Conservation (phyloP, 139 green algal species). For the Zygnema circumcarinatum region DNA sequence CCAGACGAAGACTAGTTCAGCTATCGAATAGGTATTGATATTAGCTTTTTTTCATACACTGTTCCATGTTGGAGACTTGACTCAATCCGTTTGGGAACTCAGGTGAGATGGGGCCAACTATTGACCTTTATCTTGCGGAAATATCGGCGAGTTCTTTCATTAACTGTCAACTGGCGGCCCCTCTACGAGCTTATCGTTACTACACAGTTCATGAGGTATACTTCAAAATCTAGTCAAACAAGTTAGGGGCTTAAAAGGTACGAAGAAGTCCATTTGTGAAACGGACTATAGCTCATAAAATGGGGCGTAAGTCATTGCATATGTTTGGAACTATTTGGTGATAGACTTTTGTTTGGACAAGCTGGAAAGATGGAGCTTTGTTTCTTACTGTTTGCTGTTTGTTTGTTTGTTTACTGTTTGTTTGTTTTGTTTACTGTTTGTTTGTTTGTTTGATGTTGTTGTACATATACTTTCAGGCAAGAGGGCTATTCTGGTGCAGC, state of each 20-base stretch:
- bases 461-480: not conserved
- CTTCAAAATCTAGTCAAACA: not conserved
- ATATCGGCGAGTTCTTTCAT: not conserved
- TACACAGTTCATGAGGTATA: not conserved
- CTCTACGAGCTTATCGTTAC: slow-evolving; percentile 19
- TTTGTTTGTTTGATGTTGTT: not conserved
- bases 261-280: no score
- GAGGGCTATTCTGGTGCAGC: slow-evolving; percentile 14
- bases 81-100: not conserved
- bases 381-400: not conserved
- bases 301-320: no score
- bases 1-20: not conserved
- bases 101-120: slow-evolving; percentile 18
- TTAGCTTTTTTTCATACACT: not conserved
- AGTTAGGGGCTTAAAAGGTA: not conserved
- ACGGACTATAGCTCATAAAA: no score
- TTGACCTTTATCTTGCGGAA: slow-evolving; percentile 17
- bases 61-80: not conserved
- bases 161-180: slow-evolving; percentile 22
- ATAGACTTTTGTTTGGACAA: not conserved
- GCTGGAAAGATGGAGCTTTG: not conserved
- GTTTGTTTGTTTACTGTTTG: not conserved
- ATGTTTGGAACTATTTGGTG: not conserved
- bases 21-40: not conserved
- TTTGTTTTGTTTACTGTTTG: not conserved